These are phyloP conservation scores for Pterothamnion heteromorphum DNA, from an alignment of 31 red algal species.

Conservation along the genomic window DNA sequence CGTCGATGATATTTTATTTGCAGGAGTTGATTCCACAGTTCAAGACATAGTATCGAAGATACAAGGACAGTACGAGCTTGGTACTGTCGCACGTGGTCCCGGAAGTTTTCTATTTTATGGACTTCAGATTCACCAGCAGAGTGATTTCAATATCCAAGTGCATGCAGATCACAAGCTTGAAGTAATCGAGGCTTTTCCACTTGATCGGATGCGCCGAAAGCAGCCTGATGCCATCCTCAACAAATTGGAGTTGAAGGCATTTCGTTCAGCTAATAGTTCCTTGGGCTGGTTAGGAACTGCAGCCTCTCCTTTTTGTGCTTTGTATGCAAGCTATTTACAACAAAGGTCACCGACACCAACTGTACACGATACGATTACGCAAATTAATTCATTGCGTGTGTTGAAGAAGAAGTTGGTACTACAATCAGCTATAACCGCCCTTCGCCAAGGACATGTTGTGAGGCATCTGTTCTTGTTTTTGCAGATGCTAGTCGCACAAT, in stretches of 20 bases:
- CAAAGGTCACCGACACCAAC: not conserved
- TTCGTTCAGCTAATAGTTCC: slow-evolving; percentile 21
- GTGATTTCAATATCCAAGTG: not conserved
- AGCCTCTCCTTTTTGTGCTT: not conserved
- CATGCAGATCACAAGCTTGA: not conserved
- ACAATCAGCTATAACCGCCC: not conserved
- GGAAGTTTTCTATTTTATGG: not conserved
- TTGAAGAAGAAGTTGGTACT: not conserved
- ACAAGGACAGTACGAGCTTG: not conserved
- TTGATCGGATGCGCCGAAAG: not conserved
- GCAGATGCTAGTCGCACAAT: not conserved
- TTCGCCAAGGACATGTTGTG: not conserved
- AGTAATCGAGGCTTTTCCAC: not conserved
- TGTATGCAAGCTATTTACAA: not conserved
- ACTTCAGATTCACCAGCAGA: not conserved
- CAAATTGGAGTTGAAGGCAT: not conserved
- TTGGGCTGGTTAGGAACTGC: slow-evolving; percentile 1
- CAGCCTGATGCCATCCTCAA: not conserved
- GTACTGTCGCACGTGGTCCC: not conserved
- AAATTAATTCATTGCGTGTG: not conserved
- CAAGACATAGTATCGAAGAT: not conserved
- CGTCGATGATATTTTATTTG: slow-evolving; percentile 10
- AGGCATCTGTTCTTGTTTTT: too few species aligned
- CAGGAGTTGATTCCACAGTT: not conserved
- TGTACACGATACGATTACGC: not conserved